Conservation (phyloP, 1,284 basidiomycete species). For the Irpex lacteus region DNA sequence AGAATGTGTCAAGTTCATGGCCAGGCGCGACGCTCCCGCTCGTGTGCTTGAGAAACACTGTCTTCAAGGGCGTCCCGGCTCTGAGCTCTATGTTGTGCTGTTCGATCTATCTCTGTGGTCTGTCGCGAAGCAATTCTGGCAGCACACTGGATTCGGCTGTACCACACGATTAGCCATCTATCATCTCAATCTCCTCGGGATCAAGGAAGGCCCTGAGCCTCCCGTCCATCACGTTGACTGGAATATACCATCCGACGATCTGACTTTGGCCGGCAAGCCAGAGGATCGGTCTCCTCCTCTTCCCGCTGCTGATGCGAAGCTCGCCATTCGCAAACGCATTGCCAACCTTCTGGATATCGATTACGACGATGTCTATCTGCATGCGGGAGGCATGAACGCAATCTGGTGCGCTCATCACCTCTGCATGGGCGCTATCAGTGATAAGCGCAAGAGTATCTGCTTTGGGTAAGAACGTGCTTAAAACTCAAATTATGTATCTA, state of each 20-base stretch:
- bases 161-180: slow-evolving; percentile 88
- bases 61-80: slow-evolving; percentile 37
- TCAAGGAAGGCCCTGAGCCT: slow-evolving; percentile 32
- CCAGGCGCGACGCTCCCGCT: slow-evolving; percentile 43
- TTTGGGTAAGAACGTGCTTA: slow-evolving; percentile 70
- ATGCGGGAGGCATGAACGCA: slow-evolving; percentile 87
- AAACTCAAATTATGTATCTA: neutral
- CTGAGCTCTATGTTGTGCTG: slow-evolving; percentile 79
- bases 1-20: slow-evolving; percentile 75
- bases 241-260: slow-evolving; percentile 39
- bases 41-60: slow-evolving; percentile 49
- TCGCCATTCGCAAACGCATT: slow-evolving; percentile 47
- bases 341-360: slow-evolving; percentile 62
- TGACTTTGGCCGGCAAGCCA: slow-evolving; percentile 43
- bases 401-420: slow-evolving; percentile 91
- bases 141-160: slow-evolving; percentile 90
- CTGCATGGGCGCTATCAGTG: slow-evolving; percentile 47
- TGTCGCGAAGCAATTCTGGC: slow-evolving; percentile 92
- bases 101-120: slow-evolving; percentile 66
- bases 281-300: slow-evolving; percentile 31
- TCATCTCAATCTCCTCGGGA: slow-evolving; percentile 46
- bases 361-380: slow-evolving; percentile 88
- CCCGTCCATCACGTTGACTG: slow-evolving; percentile 63
- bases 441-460: slow-evolving; percentile 77
- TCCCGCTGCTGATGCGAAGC: neutral